Percentiles rank a stretch among this genome's conserved stretches.
phyloP scores from a whole-genome alignment of 768 basidiomycete genomes.

The Thelephora aurantiotincta region DNA sequence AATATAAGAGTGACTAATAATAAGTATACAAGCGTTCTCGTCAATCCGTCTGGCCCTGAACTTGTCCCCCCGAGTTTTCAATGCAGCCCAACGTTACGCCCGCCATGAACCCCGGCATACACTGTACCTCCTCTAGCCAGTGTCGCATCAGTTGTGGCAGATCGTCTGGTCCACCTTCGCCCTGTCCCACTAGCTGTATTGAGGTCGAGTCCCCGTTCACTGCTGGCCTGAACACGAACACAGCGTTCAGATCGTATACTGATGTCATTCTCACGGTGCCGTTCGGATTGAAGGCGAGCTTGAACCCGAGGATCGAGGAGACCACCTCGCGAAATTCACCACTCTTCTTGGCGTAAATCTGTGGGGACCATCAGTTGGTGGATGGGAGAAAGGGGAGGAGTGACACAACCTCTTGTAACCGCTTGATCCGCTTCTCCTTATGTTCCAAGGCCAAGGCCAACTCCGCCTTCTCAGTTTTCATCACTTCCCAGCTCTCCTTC shows the following conservation, averaged over 20 bases:
- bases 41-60: conserved; percentile 2
- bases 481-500: conserved; percentile 64
- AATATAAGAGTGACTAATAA: too few species aligned
- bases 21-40: not conserved
- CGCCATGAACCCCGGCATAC: conserved; percentile 81
- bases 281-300: conserved; percentile 83
- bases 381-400: not conserved
- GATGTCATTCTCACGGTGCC: conserved; percentile 84
- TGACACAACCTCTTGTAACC: conserved; percentile 54
- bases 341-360: conserved; percentile 78
- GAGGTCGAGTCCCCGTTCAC: conserved; percentile 20
- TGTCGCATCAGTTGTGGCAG: conserved; percentile 64
- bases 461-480: conserved; percentile 54
- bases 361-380: not conserved
- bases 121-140: conserved; percentile 79
- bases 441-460: conserved; percentile 51
- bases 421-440: conserved; percentile 68
- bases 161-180: conserved; percentile 63
- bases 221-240: conserved; percentile 73
- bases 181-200: conserved; percentile 65
- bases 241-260: conserved; percentile 76
- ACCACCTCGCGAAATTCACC: conserved; percentile 89
- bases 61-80: conserved; percentile 47
- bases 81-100: conserved; percentile 82
- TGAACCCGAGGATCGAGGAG: conserved; percentile 78